Evolutionary conservation across 768 basidiomycete species (phyloP).

Genomic region (Filobasidium floriforme): DNA sequence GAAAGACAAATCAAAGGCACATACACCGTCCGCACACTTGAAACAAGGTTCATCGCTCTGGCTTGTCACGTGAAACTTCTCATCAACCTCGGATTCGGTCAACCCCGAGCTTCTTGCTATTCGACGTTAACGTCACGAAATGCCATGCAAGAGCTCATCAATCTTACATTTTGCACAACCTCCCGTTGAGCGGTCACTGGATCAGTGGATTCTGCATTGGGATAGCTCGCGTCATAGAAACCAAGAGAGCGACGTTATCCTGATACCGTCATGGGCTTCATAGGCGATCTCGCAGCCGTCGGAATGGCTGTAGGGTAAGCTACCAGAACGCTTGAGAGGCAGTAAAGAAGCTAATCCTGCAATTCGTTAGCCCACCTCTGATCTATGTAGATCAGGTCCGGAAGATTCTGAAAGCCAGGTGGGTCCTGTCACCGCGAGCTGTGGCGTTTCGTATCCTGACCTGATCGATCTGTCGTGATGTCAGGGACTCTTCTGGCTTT

Average conservation of each 20-base stretch:
- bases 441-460: not conserved
- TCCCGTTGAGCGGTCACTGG: too few species aligned
- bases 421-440: constrained; percentile 13
- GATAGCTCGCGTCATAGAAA: too few species aligned
- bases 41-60: too few species aligned
- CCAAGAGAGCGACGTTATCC: too few species aligned
- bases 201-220: too few species aligned
- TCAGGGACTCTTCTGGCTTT: constrained; percentile 44
- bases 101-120: too few species aligned
- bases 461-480: constrained; percentile 2
- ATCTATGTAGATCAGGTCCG: constrained; percentile 44
- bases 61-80: too few species aligned
- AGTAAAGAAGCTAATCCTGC: not conserved
- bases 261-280: constrained; percentile 9
- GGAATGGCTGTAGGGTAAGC: constrained; percentile 36
- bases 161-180: too few species aligned
- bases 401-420: constrained; percentile 42
- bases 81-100: too few species aligned
- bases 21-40: too few species aligned
- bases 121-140: not conserved
- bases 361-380: constrained; percentile 34
- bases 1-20: too few species aligned
- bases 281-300: constrained; percentile 25
- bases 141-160: too few species aligned
- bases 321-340: not conserved